Evolutionary conservation across 345 rosid genomes (phyloP), one percentile per base, ranked within the genome.

Genomic region (Brassica nigra): DNA sequence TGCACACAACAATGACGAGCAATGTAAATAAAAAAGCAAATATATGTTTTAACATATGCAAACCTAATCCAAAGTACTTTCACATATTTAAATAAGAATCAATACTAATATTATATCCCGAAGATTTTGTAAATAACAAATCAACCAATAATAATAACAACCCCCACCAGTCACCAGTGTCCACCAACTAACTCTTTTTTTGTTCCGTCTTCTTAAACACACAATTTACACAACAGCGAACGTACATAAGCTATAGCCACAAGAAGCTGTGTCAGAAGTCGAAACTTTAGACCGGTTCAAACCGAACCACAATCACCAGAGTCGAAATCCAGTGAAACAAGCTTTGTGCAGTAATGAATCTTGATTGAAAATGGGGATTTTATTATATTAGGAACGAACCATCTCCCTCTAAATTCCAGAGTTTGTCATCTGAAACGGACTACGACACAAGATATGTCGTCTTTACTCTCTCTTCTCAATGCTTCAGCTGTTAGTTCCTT

Each of bases 391-490:
- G 1, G 74, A 59, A 44, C 69, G 31, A 44, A 27, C 78, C 73
- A 73, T 81, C 80, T 30, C 74, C 83, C 70, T 69, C 4, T 31
- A 23, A 23, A 23, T 23, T 23, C 27, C 27, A 66, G 42, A 80
- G 76, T 69, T 86, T 62, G 89, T 81, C 84, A 83, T 79, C 88
- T 86, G 83, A 91, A 89, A 74, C 90, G 86, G 79, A 91, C 84
- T 0, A 91, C 94, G 29, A 91, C 87, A 20, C 97, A 91, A 62
- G 97, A 91, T 80, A 91, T 91, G 71, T 91, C 97, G 72, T 91
- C 97, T 85, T 87, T 90, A 36, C 92, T 88, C 33, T 86, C 92
- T 85, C 89, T 84, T 80, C 83, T 84, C 74, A 91, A 74, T 54
- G 94, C 94, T 80, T 91, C 94, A 3, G 87, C 81, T 9, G 88